These are phyloP conservation scores for Pontederia crassipes DNA, from an alignment of 176 grass and related monocot genomes.

Conservation along the genomic window DNA sequence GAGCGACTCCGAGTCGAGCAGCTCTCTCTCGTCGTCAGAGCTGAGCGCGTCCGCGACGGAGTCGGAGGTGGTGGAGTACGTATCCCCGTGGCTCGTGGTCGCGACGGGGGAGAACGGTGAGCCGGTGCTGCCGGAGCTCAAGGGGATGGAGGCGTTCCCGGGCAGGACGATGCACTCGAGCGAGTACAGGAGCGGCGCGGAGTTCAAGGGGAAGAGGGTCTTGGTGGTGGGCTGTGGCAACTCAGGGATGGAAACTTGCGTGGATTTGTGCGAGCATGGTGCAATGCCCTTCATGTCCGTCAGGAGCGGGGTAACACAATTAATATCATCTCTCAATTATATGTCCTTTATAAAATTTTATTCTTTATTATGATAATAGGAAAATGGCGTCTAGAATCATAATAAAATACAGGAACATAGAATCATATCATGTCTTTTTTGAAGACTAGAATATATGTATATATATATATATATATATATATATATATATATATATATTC, in stretches of 20 bases:
- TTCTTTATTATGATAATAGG: no score
- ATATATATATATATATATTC: not conserved
- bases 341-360: no score
- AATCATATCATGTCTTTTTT: no score
- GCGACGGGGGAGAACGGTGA: conserved; percentile 91
- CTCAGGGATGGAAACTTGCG: conserved; percentile 95
- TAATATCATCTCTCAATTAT: not conserved
- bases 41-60: not conserved
- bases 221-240: conserved; percentile 87
- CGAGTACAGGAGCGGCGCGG: conserved; percentile 60
- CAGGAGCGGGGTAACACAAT: conserved; percentile 57
- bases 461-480: not conserved
- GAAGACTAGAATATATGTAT: not conserved
- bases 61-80: conserved; percentile 30
- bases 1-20: not conserved
- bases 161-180: conserved; percentile 74
- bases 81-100: conserved; percentile 78
- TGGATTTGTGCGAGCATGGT: conserved; percentile 74
- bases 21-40: not conserved
- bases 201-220: conserved; percentile 58
- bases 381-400: no score
- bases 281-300: conserved; percentile 88
- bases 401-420: no score
- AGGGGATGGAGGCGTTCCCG: conserved; percentile 55
- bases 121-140: conserved; percentile 52